phyloP scores from a whole-genome alignment of 2,329 filamentous ascomycete species.

The Metarhizium sp. region DNA sequence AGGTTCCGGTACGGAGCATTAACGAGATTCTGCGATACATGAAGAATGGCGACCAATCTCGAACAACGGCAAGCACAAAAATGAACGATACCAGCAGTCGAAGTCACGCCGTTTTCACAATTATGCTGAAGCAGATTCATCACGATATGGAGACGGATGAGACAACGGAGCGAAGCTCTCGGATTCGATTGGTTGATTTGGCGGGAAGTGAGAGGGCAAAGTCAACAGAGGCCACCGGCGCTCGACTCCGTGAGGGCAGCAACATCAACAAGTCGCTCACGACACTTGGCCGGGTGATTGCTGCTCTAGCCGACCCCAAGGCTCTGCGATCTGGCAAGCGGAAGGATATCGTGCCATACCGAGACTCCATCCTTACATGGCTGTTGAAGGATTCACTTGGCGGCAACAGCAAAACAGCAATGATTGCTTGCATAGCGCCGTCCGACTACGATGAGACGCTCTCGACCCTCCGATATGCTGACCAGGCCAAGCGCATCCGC shows the following conservation, averaged over 20 bases:
- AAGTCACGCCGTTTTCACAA: slow-evolving; percentile 95
- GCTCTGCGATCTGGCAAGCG: slow-evolving; percentile 45
- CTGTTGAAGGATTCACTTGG: slow-evolving; percentile 91
- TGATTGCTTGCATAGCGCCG: slow-evolving; percentile 96
- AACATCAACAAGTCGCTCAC: slow-evolving; percentile 99
- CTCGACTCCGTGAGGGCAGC: slow-evolving; percentile 82
- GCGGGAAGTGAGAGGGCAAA: slow-evolving; percentile 93
- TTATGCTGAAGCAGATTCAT: slow-evolving; percentile 96
- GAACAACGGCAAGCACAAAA: slow-evolving; percentile 88
- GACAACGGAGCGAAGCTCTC: slow-evolving; percentile 87
- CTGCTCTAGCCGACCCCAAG: slow-evolving; percentile 70
- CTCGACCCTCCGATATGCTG: slow-evolving; percentile 90
- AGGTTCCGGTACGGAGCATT: slow-evolving; percentile 82
- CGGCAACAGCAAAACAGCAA: slow-evolving; percentile 95
- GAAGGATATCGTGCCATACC: slow-evolving; percentile 71
- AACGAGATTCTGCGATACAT: slow-evolving; percentile 83
- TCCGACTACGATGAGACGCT: slow-evolving; percentile 96
- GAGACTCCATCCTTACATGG: slow-evolving; percentile 78
- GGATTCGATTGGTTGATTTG: slow-evolving; percentile 89
- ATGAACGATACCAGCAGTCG: slow-evolving; percentile 99
- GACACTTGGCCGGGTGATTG: slow-evolving; percentile 90
- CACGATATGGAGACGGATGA: slow-evolving; percentile 96
- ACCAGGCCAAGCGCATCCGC: slow-evolving; percentile 95
- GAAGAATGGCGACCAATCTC: slow-evolving; percentile 78
- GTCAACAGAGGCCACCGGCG: slow-evolving; percentile 87